Base-by-base conservation (phyloP, 306 rosid species). In the Dalbergia cochinchinensis region DNA sequence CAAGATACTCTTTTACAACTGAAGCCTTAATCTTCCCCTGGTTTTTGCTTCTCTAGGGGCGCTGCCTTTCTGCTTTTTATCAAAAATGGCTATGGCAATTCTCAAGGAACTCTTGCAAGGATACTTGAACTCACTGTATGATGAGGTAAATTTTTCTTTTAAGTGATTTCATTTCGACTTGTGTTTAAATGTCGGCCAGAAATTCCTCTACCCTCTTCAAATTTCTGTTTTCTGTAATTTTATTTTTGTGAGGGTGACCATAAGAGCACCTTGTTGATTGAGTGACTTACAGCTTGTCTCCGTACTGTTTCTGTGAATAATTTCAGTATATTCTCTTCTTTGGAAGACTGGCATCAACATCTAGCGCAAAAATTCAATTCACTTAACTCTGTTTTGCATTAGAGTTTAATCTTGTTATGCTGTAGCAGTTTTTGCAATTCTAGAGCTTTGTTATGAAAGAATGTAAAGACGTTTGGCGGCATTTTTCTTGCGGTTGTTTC, bases 41-140 rank as follows among this genome's bases (percentile, higher is more conserved):
- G 47, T 60, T 74, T 76, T 80, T 67, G 44, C 83, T 80, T 77
- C 70, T 39, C 39, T 8, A 14, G 5, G 18, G 65, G 5, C 22
- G 51, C 69, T 80, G 55, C 15, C 9, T 26, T 77, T 62, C 7
- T 75, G 51, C 64, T 35, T 78, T 44, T 35, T 71, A 41, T 9
- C 7, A 45, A 54, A 78, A 73, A 92, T 92, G 94, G 73, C 92
- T 68, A 26, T 84, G 78, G 64, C 78, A 51, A 85, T 92, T 85
- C 90, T 90, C 41, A 76, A 77, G 72, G 91, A 77, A 73, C 87
- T 89, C 71, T 89, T 85, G 70, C 86, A 77, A 48, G 86, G 62
- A 57, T 91, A 88, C 85, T 35, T 84, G 55, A 79, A 62, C 59
- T 85, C 90, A 35, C 65, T 88, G 71, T 54, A 83, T 48, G 78